phyloP scores from a whole-genome alignment of 2,329 filamentous ascomycete species.

The Bertia moriformis region DNA sequence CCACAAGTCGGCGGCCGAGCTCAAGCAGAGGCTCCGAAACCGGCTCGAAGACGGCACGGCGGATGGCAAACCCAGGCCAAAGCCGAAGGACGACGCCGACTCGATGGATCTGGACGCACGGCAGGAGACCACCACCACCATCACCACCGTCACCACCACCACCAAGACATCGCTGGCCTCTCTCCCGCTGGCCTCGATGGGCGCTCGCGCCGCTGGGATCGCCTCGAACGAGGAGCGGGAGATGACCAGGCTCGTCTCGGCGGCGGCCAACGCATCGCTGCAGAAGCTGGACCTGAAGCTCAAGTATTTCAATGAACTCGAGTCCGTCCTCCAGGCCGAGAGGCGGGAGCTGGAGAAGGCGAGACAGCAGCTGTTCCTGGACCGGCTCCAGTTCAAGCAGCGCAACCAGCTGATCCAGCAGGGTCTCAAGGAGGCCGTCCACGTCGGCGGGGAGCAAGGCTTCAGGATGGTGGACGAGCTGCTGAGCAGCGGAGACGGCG shows the following conservation, averaged over 20 bases:
- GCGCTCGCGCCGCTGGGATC: slow-evolving; percentile 71
- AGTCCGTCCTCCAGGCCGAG: slow-evolving; percentile 83
- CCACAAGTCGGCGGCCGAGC: slow-evolving; percentile 71
- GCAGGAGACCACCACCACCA: slow-evolving; percentile 48
- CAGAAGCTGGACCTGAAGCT: slow-evolving; percentile 94
- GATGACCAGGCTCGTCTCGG: slow-evolving; percentile 83
- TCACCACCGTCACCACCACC: slow-evolving; percentile 29
- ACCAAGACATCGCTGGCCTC: slow-evolving; percentile 41
- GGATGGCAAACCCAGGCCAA: slow-evolving; percentile 28
- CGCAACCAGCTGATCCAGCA: slow-evolving; percentile 73
- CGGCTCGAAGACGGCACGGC: slow-evolving; percentile 50
- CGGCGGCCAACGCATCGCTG: slow-evolving; percentile 82
- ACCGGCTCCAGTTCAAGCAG: slow-evolving; percentile 78
- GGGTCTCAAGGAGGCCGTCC: slow-evolving; percentile 48
- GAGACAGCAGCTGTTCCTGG: slow-evolving; percentile 83
- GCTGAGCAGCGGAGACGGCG: too few species aligned
- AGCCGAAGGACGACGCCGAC: slow-evolving; percentile 32
- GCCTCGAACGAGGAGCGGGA: slow-evolving; percentile 94
- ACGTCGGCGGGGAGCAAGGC: too few species aligned
- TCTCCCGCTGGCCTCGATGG: slow-evolving; percentile 72
- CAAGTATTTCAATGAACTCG: slow-evolving; percentile 91
- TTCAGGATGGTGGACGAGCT: too few species aligned
- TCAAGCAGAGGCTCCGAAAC: slow-evolving; percentile 65
- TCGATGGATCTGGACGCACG: slow-evolving; percentile 32
- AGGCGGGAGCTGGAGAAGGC: slow-evolving; percentile 82